Conservation (phyloP, 208 protist genomes). For the Jaenimonas drosophilae region DNA sequence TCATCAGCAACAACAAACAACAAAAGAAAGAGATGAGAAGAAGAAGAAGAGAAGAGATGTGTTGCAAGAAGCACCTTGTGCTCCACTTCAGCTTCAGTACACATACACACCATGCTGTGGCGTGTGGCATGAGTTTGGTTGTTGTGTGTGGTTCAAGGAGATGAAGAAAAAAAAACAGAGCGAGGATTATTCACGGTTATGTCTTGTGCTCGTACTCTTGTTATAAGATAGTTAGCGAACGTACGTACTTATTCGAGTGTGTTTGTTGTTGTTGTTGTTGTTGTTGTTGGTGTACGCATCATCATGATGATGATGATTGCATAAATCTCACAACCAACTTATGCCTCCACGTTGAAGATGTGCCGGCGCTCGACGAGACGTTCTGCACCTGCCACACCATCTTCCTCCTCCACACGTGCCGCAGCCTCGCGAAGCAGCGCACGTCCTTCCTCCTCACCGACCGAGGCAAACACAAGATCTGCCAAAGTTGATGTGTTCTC, state of each 20-base stretch:
- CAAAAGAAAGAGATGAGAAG: constrained; percentile 4
- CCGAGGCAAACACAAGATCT: constrained; percentile 65
- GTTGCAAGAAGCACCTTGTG: too few species aligned
- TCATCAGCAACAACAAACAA: too few species aligned
- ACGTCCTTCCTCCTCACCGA: constrained; percentile 57
- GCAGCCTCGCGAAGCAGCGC: constrained; percentile 66
- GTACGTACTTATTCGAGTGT: background rate
- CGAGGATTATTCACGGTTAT: too few species aligned
- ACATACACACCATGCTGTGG: too few species aligned
- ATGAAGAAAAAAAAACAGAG: too few species aligned
- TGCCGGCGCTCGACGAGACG: constrained; percentile 6
- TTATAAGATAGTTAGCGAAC: background rate
- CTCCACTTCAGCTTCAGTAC: too few species aligned
- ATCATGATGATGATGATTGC: too few species aligned
- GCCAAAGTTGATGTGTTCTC: constrained; percentile 23
- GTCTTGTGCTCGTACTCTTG: background rate
- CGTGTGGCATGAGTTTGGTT: too few species aligned
- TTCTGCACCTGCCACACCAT: constrained; percentile 10
- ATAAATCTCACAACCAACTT: too few species aligned
- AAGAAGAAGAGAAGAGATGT: constrained; percentile 1
- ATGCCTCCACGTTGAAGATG: constrained; percentile 17
- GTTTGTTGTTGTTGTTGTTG: background rate
- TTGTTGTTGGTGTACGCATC: too few species aligned
- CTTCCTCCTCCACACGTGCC: constrained; percentile 58
- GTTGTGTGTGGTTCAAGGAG: too few species aligned